phyloP scores from a whole-genome alignment of 2,329 filamentous ascomycete species.

The Fusarium chlamydosporum region DNA sequence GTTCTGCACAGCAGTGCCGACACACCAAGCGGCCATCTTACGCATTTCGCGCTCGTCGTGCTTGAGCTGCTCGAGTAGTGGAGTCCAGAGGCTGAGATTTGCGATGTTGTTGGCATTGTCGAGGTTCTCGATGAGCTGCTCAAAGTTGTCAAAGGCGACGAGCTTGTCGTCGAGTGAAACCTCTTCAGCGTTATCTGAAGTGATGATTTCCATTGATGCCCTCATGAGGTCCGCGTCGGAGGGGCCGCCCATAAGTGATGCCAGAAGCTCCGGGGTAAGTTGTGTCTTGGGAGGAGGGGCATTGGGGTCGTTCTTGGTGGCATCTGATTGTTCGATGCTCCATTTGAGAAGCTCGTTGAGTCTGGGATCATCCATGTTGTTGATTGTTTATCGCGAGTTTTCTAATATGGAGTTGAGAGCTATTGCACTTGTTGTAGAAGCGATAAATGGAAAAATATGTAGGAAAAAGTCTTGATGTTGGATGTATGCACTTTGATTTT shows the following conservation, averaged over 20 bases:
- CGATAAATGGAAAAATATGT: neutral
- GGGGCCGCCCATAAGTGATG: conserved; percentile 83
- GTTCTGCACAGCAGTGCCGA: conserved; percentile 96
- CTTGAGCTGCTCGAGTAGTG: conserved; percentile 78
- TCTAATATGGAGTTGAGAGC: conserved; percentile 1
- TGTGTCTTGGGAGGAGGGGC: conserved; percentile 55
- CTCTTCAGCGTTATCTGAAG: conserved; percentile 68
- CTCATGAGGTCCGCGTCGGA: conserved; percentile 95
- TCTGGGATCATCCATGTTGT: conserved; percentile 65
- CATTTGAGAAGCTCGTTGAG: conserved; percentile 86
- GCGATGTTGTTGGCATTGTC: conserved; percentile 98
- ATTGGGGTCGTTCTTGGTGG: conserved; percentile 51
- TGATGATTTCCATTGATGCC: conserved; percentile 83
- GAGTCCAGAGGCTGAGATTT: conserved; percentile 83
- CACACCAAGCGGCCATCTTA: conserved; percentile 92
- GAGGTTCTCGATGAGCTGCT: conserved; percentile 90
- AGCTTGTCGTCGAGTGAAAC: conserved; percentile 81
- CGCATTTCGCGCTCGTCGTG: conserved; percentile 79
- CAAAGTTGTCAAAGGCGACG: conserved; percentile 93
- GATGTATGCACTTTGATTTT: conserved; percentile 35
- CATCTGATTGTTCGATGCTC: conserved; percentile 69
- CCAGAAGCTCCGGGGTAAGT: conserved; percentile 79
- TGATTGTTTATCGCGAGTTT: neutral
- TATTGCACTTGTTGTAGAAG: conserved; percentile 12
- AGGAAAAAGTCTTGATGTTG: conserved; percentile 21